Base-by-base conservation (phyloP, 768 basidiomycete genomes). In the Naganishia randhawae region DNA sequence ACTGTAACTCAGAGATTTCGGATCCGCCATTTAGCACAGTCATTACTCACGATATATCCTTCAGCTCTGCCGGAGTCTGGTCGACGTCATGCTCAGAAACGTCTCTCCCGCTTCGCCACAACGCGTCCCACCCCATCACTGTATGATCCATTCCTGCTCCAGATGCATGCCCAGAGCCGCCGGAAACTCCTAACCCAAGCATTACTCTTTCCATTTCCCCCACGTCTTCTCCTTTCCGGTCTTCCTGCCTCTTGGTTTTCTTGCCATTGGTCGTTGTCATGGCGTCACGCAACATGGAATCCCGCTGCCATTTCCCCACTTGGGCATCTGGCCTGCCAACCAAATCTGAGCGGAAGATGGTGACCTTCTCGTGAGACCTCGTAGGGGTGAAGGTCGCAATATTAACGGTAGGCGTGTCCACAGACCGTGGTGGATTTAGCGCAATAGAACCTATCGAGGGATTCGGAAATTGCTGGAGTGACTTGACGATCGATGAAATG, bases 371-470 rank as follows among this genome's bases (percentile, higher is more conserved):
- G 4, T 19, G 17, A 6, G 68, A 51, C 13, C 16, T 55, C 32
- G 62, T 39, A 8, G 68, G 68, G 10, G 68, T 64, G 51, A 69
- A 69, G 1, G 68, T 69, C 8, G 68, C 68, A 39, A 69, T 69
- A 25, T 50, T 55, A 27, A 69, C 52, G 25, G 33, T 48, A 17
- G 54, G 54, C 45, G 22, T 62, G 50, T 29, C 22, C 13, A 33
- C 25, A 22, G 35, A 22, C 17, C 19, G 39, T 55, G 62, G 39
- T 31, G n/a, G 41, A 45, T 31, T 41, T 39, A 55, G 54, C 35
- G 50, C 65, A 37, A 69, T 64, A 1, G 68, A 69, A 8, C 68
- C 68, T 17, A 69, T 54, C 2, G 68, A 64, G 7, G 50, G 22
- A 17, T 41, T n/a, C 29, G 50, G 3, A 19, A 19, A 22, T 14